These are phyloP conservation scores for Penicillium sp. DNA, from an alignment of 2,329 filamentous ascomycete genomes.

Conservation along the genomic window DNA sequence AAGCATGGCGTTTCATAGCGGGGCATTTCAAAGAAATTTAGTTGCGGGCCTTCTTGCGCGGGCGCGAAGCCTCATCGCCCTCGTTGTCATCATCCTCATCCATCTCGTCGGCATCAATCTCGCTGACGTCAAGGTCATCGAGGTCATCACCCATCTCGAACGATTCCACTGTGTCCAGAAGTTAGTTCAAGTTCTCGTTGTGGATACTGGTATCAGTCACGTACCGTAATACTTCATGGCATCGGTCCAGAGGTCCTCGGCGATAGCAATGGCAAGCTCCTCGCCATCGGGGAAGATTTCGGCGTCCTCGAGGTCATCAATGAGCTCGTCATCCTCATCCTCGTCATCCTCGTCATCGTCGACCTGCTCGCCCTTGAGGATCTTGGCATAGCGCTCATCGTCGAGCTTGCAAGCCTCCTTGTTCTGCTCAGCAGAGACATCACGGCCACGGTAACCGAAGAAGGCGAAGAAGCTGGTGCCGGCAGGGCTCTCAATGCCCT, in stretches of 20 bases:
- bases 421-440: conserved; percentile 71
- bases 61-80: conserved; percentile 50
- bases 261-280: conserved; percentile 73
- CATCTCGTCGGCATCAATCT: conserved; percentile 43
- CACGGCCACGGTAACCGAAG: conserved; percentile 75
- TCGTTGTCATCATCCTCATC: conserved; percentile 32
- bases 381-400: conserved; percentile 54
- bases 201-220: conserved; percentile 36
- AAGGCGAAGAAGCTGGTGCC: conserved; percentile 81
- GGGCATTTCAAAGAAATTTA: conserved; percentile 22
- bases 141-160: conserved; percentile 64
- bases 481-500: conserved; percentile 54
- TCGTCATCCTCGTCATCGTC: conserved; percentile 39
- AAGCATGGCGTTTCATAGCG: conserved; percentile 19
- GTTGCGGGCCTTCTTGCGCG: conserved; percentile 43
- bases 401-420: conserved; percentile 60
- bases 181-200: conserved; percentile 37
- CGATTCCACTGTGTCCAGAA: conserved; percentile 57
- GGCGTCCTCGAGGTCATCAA: conserved; percentile 63
- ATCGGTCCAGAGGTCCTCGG: conserved; percentile 84
- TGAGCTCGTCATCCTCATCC: conserved; percentile 50
- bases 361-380: conserved; percentile 51
- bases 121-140: conserved; percentile 56
- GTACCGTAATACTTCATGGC: conserved; percentile 90
- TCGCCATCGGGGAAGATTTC: conserved; percentile 90